Percentiles rank a stretch among this genome's conserved stretches.
These are phyloP conservation scores for Endocladia muricata DNA, from an alignment of 31 red algal genomes.

Conservation along the genomic window DNA sequence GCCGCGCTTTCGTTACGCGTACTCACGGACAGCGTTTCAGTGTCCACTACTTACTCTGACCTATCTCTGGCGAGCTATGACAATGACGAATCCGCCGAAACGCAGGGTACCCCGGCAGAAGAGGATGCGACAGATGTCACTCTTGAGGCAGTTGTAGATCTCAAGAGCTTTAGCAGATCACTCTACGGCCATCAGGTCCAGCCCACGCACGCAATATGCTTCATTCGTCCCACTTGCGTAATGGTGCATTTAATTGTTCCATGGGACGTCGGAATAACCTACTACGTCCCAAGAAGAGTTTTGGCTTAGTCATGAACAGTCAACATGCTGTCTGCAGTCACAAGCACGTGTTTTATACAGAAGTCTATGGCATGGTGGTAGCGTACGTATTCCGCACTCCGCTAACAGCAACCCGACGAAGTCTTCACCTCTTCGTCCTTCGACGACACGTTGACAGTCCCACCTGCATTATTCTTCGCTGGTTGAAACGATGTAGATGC, in stretches of 20 bases:
- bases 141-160: slow-evolving; percentile 54
- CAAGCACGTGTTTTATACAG: slow-evolving; percentile 9
- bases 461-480: slow-evolving; percentile 63
- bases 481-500: slow-evolving; percentile 82
- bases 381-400: not conserved
- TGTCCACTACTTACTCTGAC: slow-evolving; percentile 43
- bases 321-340: not conserved
- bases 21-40: slow-evolving; percentile 38
- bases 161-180: slow-evolving; percentile 68
- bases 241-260: slow-evolving; percentile 80
- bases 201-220: slow-evolving; percentile 79
- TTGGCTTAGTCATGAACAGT: not conserved
- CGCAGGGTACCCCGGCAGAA: not conserved
- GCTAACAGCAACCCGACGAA: slow-evolving; percentile 72
- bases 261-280: slow-evolving; percentile 49
- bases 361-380: not conserved
- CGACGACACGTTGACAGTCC: slow-evolving; percentile 70
- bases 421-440: slow-evolving; percentile 72
- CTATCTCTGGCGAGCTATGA: slow-evolving; percentile 54
- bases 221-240: slow-evolving; percentile 62
- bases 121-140: not conserved
- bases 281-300: slow-evolving; percentile 64
- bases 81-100: slow-evolving; percentile 33
- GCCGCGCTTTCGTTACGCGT: slow-evolving; percentile 44
- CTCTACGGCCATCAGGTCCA: slow-evolving; percentile 65